Conservation (phyloP, 805 yeast genomes). For the Pichia phayaonensis region DNA sequence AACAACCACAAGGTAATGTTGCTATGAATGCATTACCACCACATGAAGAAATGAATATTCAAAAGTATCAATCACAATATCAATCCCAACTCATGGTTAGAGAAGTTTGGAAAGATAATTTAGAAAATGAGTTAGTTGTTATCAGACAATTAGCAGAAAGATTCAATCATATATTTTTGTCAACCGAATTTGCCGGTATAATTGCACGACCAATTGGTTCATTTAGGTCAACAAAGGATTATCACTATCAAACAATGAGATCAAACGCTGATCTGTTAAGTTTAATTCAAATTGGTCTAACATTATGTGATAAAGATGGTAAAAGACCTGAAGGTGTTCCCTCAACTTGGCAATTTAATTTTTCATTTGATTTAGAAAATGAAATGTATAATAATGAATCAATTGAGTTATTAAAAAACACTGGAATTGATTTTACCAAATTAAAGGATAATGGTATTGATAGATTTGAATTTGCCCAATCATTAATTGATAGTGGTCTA, state of each 20-base stretch:
- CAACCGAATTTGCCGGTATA: slow-evolving; percentile 94
- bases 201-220: slow-evolving; percentile 94
- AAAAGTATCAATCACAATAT: slow-evolving; percentile 20
- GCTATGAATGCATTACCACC: neutral
- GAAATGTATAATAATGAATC: slow-evolving; percentile 90
- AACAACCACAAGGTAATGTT: slow-evolving; percentile 5
- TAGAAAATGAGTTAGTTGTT: slow-evolving; percentile 57
- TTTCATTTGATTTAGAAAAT: slow-evolving; percentile 63
- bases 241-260: slow-evolving; percentile 92
- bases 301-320: slow-evolving; percentile 63
- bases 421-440: slow-evolving; percentile 74
- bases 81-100: slow-evolving; percentile 43
- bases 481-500: slow-evolving; percentile 79
- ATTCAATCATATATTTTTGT: slow-evolving; percentile 57
- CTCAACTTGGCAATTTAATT: slow-evolving; percentile 95
- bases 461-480: slow-evolving; percentile 71
- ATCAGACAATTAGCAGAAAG: slow-evolving; percentile 52
- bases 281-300: slow-evolving; percentile 79
- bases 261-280: slow-evolving; percentile 82
- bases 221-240: slow-evolving; percentile 81
- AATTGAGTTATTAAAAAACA: slow-evolving; percentile 65
- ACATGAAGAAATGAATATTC: neutral
- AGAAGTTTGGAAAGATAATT: slow-evolving; percentile 69
- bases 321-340: slow-evolving; percentile 57
- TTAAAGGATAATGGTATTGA: slow-evolving; percentile 75